A percentile compares a stretch with the other conserved stretches of the same genome.
phyloP scores from a whole-genome alignment of 106 monocot genomes.

The Dioscorea dumetorum region DNA sequence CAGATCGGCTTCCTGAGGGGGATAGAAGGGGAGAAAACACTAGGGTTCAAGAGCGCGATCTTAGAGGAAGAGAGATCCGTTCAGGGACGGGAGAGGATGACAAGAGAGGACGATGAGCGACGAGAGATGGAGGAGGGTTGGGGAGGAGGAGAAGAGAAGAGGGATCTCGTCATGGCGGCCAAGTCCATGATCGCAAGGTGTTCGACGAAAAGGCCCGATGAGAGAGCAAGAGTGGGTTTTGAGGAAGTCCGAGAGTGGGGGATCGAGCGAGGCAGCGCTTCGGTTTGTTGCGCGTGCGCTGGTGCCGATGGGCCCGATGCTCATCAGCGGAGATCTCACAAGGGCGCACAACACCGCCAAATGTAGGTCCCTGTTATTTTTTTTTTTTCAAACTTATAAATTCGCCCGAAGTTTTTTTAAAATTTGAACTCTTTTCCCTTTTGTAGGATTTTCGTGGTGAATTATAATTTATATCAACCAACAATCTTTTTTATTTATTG shows the following conservation, averaged over 20 bases:
- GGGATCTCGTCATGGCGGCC: neutral
- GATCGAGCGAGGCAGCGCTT: neutral
- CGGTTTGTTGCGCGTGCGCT: too few species aligned
- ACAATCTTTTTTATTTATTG: too few species aligned
- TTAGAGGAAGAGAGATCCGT: neutral
- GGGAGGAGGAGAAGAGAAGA: neutral
- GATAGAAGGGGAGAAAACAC: neutral
- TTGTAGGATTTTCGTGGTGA: too few species aligned
- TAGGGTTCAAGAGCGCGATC: neutral
- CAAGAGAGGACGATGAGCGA: neutral
- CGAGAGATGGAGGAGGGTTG: neutral
- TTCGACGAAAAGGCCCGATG: too few species aligned
- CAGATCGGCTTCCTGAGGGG: neutral
- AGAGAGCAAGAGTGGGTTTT: neutral
- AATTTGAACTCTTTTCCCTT: too few species aligned
- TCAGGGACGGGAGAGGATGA: neutral
- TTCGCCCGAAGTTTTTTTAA: too few species aligned
- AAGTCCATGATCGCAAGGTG: neutral
- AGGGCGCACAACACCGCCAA: too few species aligned
- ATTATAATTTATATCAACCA: too few species aligned
- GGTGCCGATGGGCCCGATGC: too few species aligned
- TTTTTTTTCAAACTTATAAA: too few species aligned
- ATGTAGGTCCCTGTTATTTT: too few species aligned
- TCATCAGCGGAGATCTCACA: neutral
- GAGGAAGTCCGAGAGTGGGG: conserved; percentile 4